Conservation (phyloP, 805 yeast species). For the Ogataea saltuana region DNA sequence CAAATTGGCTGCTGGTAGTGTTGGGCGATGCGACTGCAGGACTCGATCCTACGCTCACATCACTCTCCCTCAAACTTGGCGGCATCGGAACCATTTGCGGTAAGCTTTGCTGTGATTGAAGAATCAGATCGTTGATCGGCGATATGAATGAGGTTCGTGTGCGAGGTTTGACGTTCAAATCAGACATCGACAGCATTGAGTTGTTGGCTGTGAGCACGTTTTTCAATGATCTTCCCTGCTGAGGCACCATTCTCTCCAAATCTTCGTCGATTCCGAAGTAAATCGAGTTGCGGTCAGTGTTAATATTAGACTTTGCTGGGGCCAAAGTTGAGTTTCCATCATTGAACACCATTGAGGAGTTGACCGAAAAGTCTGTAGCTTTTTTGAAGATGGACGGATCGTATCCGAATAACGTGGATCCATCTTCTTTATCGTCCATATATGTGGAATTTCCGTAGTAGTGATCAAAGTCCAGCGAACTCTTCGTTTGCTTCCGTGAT, state of each 20-base stretch:
- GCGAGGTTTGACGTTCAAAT: constrained; percentile 6
- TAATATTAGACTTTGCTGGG: not conserved
- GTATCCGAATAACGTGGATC: constrained; percentile 14
- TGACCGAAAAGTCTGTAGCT: constrained; percentile 9
- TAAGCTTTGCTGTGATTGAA: constrained; percentile 11
- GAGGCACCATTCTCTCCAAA: constrained; percentile 15
- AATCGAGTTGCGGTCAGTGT: constrained; percentile 12
- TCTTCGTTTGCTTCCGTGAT: constrained; percentile 27
- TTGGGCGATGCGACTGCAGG: not conserved
- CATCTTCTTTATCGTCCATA: constrained; percentile 16
- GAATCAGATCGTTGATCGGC: constrained; percentile 29
- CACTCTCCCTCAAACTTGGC: constrained; percentile 1
- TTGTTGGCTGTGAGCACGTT: constrained; percentile 15
- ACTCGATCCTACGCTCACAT: not conserved
- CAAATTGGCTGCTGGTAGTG: not conserved
- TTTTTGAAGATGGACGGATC: constrained; percentile 16
- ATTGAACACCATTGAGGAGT: constrained; percentile 8
- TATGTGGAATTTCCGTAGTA: constrained; percentile 20
- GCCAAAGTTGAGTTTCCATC: constrained; percentile 10
- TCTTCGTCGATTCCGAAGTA: constrained; percentile 18
- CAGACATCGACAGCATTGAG: constrained; percentile 4
- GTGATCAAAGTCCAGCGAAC: constrained; percentile 16
- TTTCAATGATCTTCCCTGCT: constrained; percentile 27
- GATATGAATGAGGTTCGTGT: constrained; percentile 29
- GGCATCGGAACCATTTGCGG: constrained; percentile 7